phyloP scores from a whole-genome alignment of 208 protist genomes.

The Trypanosoma avium region DNA sequence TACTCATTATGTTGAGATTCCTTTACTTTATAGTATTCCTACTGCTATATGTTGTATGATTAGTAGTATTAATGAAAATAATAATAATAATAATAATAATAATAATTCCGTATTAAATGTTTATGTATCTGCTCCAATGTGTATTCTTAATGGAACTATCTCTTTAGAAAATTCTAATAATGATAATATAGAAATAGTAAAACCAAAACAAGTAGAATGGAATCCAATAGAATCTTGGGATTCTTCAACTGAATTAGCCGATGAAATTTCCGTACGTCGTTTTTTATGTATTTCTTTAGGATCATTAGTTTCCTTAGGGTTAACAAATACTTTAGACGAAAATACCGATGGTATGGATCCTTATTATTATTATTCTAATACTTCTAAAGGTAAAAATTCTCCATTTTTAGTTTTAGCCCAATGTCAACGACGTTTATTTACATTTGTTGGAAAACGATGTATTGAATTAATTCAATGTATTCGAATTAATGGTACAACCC shows the following conservation, averaged over 20 bases:
- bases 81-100: neutral
- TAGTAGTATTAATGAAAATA: neutral
- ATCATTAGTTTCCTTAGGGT: constrained; percentile 2
- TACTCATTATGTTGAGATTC: constrained; percentile 43
- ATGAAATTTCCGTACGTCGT: constrained; percentile 18
- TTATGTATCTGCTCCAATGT: constrained; percentile 27
- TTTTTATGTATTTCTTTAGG: constrained; percentile 18
- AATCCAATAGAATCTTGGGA: constrained; percentile 10
- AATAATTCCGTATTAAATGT: constrained; percentile 6
- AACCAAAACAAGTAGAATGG: constrained; percentile 7
- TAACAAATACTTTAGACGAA: neutral
- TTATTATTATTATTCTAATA: neutral
- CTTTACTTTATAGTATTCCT: constrained; percentile 40
- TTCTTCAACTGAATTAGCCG: constrained; percentile 3
- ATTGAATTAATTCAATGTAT: constrained; percentile 51
- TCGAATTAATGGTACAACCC: constrained; percentile 25
- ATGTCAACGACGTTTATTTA: constrained; percentile 38
- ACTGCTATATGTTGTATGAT: constrained; percentile 37
- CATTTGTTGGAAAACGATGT: constrained; percentile 35
- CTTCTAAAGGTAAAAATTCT: neutral
- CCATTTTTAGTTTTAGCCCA: constrained; percentile 43
- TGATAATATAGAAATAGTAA: neutral
- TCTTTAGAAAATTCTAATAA: neutral
- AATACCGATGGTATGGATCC: neutral
- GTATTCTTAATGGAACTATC: constrained; percentile 25